Evolutionary conservation across 1,284 basidiomycete genomes (phyloP).

Genomic region (Coniophora puteana): DNA sequence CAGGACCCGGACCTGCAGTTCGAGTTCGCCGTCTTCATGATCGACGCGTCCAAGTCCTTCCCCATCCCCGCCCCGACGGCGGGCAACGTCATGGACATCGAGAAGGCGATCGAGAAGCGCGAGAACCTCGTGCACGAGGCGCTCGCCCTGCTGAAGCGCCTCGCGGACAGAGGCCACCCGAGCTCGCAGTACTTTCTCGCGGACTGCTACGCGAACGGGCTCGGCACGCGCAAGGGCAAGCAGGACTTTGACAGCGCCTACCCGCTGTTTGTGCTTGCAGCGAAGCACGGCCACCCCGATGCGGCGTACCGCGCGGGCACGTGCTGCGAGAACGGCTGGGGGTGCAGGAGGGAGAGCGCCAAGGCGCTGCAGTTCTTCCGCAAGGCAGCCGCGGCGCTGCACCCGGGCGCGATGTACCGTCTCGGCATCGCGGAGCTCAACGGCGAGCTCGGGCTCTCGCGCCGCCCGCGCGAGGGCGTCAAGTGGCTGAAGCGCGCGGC

Average conservation of each 20-base stretch:
- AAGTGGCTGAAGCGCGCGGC: constrained; percentile 98
- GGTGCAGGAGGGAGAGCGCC: constrained; percentile 86
- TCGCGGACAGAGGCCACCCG: constrained; percentile 92
- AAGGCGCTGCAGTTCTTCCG: constrained; percentile 94
- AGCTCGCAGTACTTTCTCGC: constrained; percentile 96
- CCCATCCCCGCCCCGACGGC: constrained; percentile 66
- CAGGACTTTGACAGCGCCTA: constrained; percentile 98
- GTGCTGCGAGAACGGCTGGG: constrained; percentile 99
- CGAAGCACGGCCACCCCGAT: constrained; percentile 98
- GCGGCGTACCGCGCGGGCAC: constrained; percentile 95
- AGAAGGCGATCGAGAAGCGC: constrained; percentile 76
- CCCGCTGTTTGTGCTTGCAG: constrained; percentile 92
- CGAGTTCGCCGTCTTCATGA: constrained; percentile 98
- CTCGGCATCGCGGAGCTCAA: constrained; percentile 96
- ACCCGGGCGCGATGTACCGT: constrained; percentile 96
- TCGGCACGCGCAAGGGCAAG: constrained; percentile 82
- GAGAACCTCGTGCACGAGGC: constrained; percentile 89
- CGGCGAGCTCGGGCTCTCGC: constrained; percentile 86
- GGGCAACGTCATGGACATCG: constrained; percentile 75
- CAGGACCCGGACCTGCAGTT: constrained; percentile 98
- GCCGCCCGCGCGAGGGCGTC: constrained; percentile 92
- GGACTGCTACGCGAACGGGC: constrained; percentile 97
- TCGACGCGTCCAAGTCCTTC: constrained; percentile 90
- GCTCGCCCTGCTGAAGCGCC: constrained; percentile 78
- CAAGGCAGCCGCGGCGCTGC: constrained; percentile 88